Base-by-base conservation (phyloP, 2,329 filamentous ascomycete genomes). In the Chaetomiaceae sp. region DNA sequence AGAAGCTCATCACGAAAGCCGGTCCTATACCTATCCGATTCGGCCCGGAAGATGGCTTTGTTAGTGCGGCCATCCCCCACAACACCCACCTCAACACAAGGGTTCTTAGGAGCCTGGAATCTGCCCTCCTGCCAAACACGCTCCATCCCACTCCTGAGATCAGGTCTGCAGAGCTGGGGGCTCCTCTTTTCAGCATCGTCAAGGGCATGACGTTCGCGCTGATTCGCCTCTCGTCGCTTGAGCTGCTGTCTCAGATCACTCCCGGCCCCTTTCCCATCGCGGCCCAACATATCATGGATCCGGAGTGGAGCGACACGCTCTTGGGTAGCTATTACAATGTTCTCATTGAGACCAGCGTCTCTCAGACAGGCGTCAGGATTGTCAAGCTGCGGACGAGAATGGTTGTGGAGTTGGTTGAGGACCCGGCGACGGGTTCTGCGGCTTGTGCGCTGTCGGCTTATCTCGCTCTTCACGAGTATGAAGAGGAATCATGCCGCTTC, bases 191-290 rank as follows among this genome's bases (percentile, higher is more conserved):
- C 50, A 83, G 78, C 56, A 79, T 90, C 40, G 86, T 89, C 31
- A 81, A 80, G 39, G 87, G 87, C 42, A 86, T 91, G 83, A 80
- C 79, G 1, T 90, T 89, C 65, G 67, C 81, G n/a, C 75, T 88
- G 27, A 71, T 86, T 13, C 70, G 79, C 57, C 71, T 93, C 19
- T 72, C 78, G 0, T 75, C 73, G 48, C 66, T 88, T 9, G 80
- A 81, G 25, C 73, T 77, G 7, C 72, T 92, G 16, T n/a, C n/a
- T n/a, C n/a, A n/a, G n/a, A n/a, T n/a, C n/a, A n/a, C n/a, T n/a
- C n/a, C n/a, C n/a, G n/a, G n/a, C n/a, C n/a, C n/a, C n/a, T 73
- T 68, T 5, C 59, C 66, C 12, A 69, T 73, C 3, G 58, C 66
- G 25, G 58, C 43, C 40, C 47, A 58, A 3, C 60, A 64, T 30